Evolutionary conservation across 371 early-diverging fungal species (phyloP).

Genomic region (Modicella reniformis): DNA sequence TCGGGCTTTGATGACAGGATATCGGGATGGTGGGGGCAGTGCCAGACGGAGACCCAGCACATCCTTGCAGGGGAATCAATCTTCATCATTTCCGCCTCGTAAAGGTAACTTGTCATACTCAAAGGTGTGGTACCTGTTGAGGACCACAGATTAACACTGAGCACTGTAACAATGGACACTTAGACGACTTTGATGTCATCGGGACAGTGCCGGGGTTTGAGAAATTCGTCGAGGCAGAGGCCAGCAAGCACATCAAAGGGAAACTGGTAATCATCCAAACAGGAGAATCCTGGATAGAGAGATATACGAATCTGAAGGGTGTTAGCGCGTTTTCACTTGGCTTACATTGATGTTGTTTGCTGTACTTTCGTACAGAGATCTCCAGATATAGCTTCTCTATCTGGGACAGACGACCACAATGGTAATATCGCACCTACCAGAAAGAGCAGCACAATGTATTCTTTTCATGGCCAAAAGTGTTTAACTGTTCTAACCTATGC

Average conservation of each 20-base stretch:
- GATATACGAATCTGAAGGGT: too few species aligned
- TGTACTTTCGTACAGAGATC: constrained; percentile 7
- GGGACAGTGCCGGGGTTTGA: constrained; percentile 50
- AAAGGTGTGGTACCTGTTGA: not conserved
- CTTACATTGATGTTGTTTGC: not conserved
- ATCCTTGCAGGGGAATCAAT: constrained; percentile 32
- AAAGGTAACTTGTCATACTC: constrained; percentile 15
- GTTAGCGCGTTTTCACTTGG: not conserved
- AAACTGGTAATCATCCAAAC: constrained; percentile 17
- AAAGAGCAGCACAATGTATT: not conserved
- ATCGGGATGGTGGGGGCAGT: constrained; percentile 35
- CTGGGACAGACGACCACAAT: constrained; percentile 3
- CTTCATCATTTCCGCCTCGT: constrained; percentile 35
- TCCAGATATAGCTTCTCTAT: not conserved
- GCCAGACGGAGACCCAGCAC: constrained; percentile 43
- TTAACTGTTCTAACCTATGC: not conserved
- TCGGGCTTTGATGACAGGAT: constrained; percentile 44
- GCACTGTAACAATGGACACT: not conserved
- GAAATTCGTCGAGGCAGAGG: constrained; percentile 28
- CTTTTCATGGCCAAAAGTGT: not conserved
- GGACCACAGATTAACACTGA: not conserved
- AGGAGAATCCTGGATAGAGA: too few species aligned
- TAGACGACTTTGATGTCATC: constrained; percentile 46
- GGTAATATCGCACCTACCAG: not conserved
- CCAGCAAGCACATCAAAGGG: constrained; percentile 28